These are phyloP conservation scores for Lotmaria passim DNA, from an alignment of 208 protist species.

Conservation along the genomic window DNA sequence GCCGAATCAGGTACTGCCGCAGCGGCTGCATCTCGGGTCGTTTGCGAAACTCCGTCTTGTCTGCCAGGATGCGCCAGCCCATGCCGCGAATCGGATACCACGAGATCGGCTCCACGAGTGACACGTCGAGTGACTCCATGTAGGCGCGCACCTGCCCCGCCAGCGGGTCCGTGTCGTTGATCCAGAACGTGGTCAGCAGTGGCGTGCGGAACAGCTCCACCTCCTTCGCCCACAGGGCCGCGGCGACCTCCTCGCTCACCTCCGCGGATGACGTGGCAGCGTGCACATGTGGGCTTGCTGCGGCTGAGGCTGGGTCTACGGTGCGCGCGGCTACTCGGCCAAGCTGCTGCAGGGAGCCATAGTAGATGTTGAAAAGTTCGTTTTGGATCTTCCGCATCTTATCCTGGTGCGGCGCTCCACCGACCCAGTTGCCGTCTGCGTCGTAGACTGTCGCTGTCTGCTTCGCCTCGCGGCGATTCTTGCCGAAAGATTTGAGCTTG, in stretches of 20 bases:
- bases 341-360: constrained; percentile 69
- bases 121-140: constrained; percentile 50
- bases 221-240: constrained; percentile 52
- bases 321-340: constrained; percentile 34
- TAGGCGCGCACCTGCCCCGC: constrained; percentile 49
- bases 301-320: constrained; percentile 5
- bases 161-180: constrained; percentile 85
- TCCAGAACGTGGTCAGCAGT: constrained; percentile 83
- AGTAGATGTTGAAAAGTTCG: constrained; percentile 72
- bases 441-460: constrained; percentile 52
- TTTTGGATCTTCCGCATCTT: constrained; percentile 56
- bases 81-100: constrained; percentile 84
- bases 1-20: constrained; percentile 80
- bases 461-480: constrained; percentile 58
- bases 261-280: background rate
- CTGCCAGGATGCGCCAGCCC: constrained; percentile 82
- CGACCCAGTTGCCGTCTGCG: constrained; percentile 78
- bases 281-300: background rate
- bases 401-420: constrained; percentile 51
- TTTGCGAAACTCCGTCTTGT: constrained; percentile 85
- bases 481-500: constrained; percentile 77
- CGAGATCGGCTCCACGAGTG: constrained; percentile 76
- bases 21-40: constrained; percentile 62
- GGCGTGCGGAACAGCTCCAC: constrained; percentile 75
- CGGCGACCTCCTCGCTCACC: constrained; percentile 4